These are phyloP conservation scores for Avena insularis DNA, from an alignment of 176 grass and related monocot species.

Conservation along the genomic window DNA sequence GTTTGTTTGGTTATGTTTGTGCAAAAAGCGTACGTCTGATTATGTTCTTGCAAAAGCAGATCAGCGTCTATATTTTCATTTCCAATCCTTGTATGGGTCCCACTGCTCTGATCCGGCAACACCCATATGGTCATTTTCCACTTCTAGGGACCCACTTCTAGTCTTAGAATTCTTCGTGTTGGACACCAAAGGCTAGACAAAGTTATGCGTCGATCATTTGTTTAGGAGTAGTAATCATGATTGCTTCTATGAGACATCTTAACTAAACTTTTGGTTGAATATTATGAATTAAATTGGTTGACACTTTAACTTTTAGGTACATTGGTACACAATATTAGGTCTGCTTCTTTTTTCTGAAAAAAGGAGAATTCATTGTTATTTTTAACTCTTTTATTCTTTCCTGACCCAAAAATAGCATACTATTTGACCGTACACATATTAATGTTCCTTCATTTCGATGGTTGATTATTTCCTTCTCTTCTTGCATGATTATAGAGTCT, in stretches of 20 bases:
- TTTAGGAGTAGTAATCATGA: not conserved
- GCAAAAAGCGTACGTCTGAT: not conserved
- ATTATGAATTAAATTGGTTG: not conserved
- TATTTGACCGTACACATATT: too few species aligned
- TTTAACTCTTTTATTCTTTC: not conserved
- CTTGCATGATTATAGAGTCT: too few species aligned
- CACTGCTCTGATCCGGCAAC: not conserved
- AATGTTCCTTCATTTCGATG: too few species aligned
- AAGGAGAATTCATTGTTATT: not conserved
- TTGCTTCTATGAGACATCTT: not conserved
- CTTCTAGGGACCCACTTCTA: not conserved
- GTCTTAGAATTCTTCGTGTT: not conserved
- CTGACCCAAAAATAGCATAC: not conserved
- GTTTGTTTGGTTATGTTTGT: not conserved
- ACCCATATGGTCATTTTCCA: not conserved
- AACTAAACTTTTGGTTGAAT: not conserved
- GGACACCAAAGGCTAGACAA: not conserved
- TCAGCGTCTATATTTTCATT: not conserved
- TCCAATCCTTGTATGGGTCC: not conserved
- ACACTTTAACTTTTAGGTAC: slow-evolving; percentile 23
- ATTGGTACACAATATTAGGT: not conserved
- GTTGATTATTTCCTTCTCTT: too few species aligned
- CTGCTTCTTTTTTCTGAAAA: not conserved
- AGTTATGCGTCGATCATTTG: not conserved
- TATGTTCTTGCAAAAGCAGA: not conserved